These are phyloP conservation scores for Russula sp. DNA, from an alignment of 768 basidiomycete species.

Conservation along the genomic window DNA sequence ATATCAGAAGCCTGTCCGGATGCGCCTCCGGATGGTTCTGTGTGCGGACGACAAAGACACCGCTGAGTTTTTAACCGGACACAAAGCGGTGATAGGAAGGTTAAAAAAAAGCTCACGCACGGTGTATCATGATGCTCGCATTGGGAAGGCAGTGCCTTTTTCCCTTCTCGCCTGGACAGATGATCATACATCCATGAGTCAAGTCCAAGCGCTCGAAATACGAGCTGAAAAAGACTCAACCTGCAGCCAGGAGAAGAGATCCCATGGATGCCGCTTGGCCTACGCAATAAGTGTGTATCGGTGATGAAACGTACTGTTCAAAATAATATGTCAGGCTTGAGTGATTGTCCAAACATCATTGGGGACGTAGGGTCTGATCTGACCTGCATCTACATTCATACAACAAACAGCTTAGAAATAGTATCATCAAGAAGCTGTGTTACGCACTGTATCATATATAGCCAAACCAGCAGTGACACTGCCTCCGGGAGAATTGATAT, in stretches of 20 bases:
- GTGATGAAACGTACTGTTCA: constrained; percentile 76
- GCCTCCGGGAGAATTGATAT: constrained; percentile 96
- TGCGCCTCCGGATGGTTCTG: constrained; percentile 95
- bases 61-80: neutral
- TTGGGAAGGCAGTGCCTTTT: constrained; percentile 91
- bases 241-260: constrained; percentile 86
- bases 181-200: constrained; percentile 20
- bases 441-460: constrained; percentile 91
- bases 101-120: constrained; percentile 62
- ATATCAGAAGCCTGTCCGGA: constrained; percentile 96
- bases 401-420: neutral
- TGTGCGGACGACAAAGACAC: neutral
- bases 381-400: constrained; percentile 50
- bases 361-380: constrained; percentile 40
- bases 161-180: constrained; percentile 64
- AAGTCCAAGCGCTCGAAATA: neutral
- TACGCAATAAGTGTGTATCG: constrained; percentile 95
- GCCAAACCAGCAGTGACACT: constrained; percentile 94
- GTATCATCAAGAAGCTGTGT: neutral
- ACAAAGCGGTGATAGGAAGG: constrained; percentile 19
- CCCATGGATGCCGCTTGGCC: constrained; percentile 98
- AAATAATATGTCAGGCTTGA: neutral
- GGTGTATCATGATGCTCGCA: constrained; percentile 98
- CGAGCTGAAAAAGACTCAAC: constrained; percentile 35
- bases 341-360: neutral